A percentile compares a stretch with the other conserved stretches of the same genome.
These are phyloP conservation scores for Aureobasidium subglaciale DNA, from an alignment of 2,329 filamentous ascomycete species.

Conservation along the genomic window DNA sequence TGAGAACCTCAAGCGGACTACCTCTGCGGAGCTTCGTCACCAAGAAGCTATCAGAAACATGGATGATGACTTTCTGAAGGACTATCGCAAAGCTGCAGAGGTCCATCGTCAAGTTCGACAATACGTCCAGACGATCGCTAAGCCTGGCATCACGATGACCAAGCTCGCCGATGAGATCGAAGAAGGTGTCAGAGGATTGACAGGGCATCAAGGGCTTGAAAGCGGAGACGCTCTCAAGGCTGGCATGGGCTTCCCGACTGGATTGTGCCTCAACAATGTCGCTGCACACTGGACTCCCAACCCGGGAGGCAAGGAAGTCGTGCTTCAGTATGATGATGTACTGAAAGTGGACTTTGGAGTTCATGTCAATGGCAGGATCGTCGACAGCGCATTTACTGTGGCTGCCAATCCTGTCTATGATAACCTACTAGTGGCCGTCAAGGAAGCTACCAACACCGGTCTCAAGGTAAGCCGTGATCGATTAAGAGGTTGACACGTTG, in stretches of 20 bases:
- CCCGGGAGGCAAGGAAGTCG: constrained; percentile 72
- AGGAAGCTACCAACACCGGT: constrained; percentile 45
- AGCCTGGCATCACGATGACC: constrained; percentile 71
- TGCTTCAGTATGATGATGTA: constrained; percentile 58
- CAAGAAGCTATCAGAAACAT: constrained; percentile 52
- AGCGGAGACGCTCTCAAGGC: constrained; percentile 72
- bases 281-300: constrained; percentile 85
- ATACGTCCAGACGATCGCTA: constrained; percentile 73
- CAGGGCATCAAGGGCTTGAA: constrained; percentile 67
- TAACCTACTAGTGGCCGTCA: constrained; percentile 56
- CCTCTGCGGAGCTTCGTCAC: constrained; percentile 76
- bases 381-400: constrained; percentile 65
- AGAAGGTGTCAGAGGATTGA: constrained; percentile 68
- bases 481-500: background rate
- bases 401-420: constrained; percentile 63
- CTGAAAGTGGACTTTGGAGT: constrained; percentile 70
- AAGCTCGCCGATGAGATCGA: constrained; percentile 86
- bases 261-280: constrained; percentile 75
- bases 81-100: constrained; percentile 80
- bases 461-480: constrained; percentile 47
- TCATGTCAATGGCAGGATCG: constrained; percentile 63
- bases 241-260: constrained; percentile 82
- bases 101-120: constrained; percentile 82
- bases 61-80: constrained; percentile 69
- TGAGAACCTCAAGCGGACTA: constrained; percentile 73